Evolutionary conservation across 2,329 filamentous ascomycete genomes (phyloP).

Genomic region (Fusarium citri): DNA sequence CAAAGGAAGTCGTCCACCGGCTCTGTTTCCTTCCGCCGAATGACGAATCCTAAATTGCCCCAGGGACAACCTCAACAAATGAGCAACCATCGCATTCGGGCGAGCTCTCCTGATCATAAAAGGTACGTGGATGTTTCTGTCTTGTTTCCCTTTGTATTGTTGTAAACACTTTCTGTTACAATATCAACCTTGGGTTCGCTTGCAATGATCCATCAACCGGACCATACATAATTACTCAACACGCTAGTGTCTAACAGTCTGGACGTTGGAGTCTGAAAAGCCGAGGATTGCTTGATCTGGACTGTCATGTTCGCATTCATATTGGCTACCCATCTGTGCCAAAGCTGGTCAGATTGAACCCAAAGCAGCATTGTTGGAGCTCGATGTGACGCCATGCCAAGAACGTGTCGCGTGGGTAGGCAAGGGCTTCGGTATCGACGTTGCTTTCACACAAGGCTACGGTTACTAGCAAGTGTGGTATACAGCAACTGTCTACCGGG

Average conservation of each 20-base stretch:
- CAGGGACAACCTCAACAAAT: constrained; percentile 62
- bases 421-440: constrained; percentile 1
- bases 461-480: background rate
- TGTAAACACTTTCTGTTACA: background rate
- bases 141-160: background rate
- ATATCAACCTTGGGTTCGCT: background rate
- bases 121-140: constrained; percentile 54
- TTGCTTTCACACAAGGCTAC: background rate
- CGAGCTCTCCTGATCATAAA: constrained; percentile 61
- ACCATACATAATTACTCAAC: background rate
- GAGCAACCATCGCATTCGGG: constrained; percentile 56
- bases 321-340: constrained; percentile 6
- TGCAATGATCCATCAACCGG: background rate
- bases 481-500: background rate
- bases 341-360: constrained; percentile 19
- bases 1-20: constrained; percentile 59
- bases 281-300: background rate
- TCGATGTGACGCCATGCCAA: constrained; percentile 24
- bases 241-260: background rate
- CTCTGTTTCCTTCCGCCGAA: constrained; percentile 61
- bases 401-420: constrained; percentile 3
- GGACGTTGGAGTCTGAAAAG: background rate
- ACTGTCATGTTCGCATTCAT: background rate
- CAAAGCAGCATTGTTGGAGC: constrained; percentile 19
- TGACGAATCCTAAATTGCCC: constrained; percentile 58